A percentile compares a stretch with the other conserved stretches of the same genome.
These are phyloP conservation scores for Zygotorulaspora danielsina DNA, from an alignment of 805 yeast species.

Conservation along the genomic window DNA sequence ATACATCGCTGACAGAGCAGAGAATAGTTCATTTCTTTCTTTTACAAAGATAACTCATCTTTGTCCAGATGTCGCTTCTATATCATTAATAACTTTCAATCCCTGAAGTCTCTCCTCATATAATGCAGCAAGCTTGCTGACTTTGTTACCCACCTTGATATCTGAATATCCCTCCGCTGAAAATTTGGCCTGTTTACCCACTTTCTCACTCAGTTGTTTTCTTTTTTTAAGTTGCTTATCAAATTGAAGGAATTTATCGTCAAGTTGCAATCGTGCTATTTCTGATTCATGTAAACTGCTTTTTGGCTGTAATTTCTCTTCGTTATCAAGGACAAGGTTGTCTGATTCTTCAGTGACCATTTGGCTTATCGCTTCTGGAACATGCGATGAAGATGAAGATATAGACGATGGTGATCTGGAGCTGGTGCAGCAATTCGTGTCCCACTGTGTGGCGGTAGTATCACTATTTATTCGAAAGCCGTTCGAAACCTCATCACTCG, in stretches of 20 bases:
- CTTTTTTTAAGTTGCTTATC: constrained; percentile 29
- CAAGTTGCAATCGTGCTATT: constrained; percentile 16
- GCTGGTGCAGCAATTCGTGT: constrained; percentile 6
- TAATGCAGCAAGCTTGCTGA: constrained; percentile 56
- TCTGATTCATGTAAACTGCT: constrained; percentile 6
- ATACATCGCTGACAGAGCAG: too few relatives aligned
- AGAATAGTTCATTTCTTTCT: too few relatives aligned
- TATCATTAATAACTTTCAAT: constrained; percentile 35
- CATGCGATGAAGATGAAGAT: constrained; percentile 16
- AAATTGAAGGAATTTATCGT: constrained; percentile 28
- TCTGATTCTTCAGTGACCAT: constrained; percentile 22
- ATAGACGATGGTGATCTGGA: constrained; percentile 9
- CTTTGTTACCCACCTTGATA: constrained; percentile 53
- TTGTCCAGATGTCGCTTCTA: constrained; percentile 16
- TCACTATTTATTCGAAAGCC: constrained; percentile 19
- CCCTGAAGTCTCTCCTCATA: constrained; percentile 55
- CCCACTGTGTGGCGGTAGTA: constrained; percentile 16
- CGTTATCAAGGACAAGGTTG: not conserved
- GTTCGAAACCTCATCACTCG: constrained; percentile 13
- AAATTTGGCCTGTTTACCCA: constrained; percentile 23
- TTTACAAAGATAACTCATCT: too few relatives aligned
- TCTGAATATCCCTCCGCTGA: constrained; percentile 37
- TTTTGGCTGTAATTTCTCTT: constrained; percentile 3
- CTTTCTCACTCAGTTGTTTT: constrained; percentile 16
- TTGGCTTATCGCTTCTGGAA: constrained; percentile 16